Evolutionary conservation across 1,284 basidiomycete species (phyloP), one percentile per base, ranked within the genome.

Genomic region (Melampsora allii-populina): DNA sequence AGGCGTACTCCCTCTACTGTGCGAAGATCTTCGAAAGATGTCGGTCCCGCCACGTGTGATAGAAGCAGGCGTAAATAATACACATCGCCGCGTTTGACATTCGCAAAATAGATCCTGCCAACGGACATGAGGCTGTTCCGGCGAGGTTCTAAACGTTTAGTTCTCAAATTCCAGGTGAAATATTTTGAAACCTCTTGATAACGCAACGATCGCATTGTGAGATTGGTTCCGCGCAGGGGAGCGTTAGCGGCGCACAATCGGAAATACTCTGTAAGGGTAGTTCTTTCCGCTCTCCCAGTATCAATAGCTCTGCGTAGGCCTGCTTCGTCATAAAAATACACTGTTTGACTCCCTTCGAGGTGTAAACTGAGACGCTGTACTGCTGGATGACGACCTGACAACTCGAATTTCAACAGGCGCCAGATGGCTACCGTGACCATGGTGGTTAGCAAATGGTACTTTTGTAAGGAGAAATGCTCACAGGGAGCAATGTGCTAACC

Each of bases 331-430:
- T 17, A 6, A 27, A 50, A 66, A 50, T 29, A 46, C 4, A 66
- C 45, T 14, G 24, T 48, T 14, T 66, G 17, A 5, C 53, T 2
- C 6, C 14, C 42, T 3, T 48, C 21, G 17, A 66, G 64, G 19
- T 66, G 64, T 21, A 66, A 10, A 12, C 12, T 9, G 29, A 66
- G 29, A 2, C 65, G 65, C 19, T 50, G 45, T 19, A 66, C 56
- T 12, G 65, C 14, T 3, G 65, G 65, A 21, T 53, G 3, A 1
- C 65, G 65, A 0, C 39, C 65, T 2, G 21, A 50, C 29, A 48
- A 27, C 17, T 29, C 46, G 4, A 7, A 56, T 21, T 66, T 24
- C 1, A 66, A 45, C 14, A 66, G 56, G 6, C 48, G 27, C 24
- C 27, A 66, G 4, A 36, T 46, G n/a, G 65, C 65, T 66, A 33